These are phyloP conservation scores for Cladorrhinum sp. DNA, from an alignment of 2,329 filamentous ascomycete species.

Conservation along the genomic window DNA sequence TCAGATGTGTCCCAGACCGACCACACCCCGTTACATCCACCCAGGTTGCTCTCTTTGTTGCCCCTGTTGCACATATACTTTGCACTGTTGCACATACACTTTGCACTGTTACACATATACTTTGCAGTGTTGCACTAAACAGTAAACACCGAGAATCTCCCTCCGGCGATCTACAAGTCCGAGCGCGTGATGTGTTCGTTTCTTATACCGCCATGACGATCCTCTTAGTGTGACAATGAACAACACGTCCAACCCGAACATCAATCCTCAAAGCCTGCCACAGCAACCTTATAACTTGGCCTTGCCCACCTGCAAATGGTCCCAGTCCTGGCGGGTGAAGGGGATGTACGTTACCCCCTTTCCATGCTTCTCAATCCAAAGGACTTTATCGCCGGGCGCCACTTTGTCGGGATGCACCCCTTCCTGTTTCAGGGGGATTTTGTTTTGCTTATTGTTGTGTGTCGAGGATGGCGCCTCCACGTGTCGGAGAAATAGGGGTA, in stretches of 20 bases:
- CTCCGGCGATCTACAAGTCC: neutral
- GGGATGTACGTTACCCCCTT: constrained; percentile 55
- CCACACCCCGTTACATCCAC: neutral
- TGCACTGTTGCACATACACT: too few species aligned
- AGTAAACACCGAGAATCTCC: neutral
- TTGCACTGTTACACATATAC: too few species aligned
- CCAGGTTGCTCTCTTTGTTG: neutral
- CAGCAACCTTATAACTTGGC: constrained; percentile 27
- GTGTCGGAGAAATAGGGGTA: constrained; percentile 69
- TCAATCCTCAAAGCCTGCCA: neutral
- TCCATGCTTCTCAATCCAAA: constrained; percentile 58
- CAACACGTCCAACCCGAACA: neutral
- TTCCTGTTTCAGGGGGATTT: constrained; percentile 65
- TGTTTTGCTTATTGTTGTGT: constrained; percentile 80
- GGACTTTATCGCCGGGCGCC: constrained; percentile 39
- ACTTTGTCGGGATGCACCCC: constrained; percentile 58
- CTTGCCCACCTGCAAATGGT: constrained; percentile 32
- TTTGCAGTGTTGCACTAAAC: neutral
- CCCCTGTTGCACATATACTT: too few species aligned
- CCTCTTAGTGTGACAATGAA: neutral
- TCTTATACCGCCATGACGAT: neutral
- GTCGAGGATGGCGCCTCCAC: constrained; percentile 58
- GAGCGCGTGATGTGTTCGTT: neutral
- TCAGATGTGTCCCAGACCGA: constrained; percentile 1
- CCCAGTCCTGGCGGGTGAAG: constrained; percentile 60